These are phyloP conservation scores for Thielaviopsis populi DNA, from an alignment of 2,329 filamentous ascomycete species.

Conservation along the genomic window DNA sequence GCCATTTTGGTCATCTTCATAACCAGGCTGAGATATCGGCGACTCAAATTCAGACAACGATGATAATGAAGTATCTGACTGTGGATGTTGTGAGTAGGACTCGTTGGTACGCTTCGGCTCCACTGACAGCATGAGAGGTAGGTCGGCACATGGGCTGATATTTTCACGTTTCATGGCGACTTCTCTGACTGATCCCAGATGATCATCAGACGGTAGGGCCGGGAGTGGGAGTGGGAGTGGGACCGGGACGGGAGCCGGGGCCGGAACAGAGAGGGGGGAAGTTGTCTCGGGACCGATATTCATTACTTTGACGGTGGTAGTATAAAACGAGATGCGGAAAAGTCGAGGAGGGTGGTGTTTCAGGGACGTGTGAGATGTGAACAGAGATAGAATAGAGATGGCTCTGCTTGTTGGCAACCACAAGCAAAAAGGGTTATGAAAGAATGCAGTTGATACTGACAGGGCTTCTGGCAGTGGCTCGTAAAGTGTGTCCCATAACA, in stretches of 20 bases:
- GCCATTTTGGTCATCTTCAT: not conserved
- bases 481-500: slow-evolving; percentile 7
- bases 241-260: not conserved
- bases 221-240: too few species aligned
- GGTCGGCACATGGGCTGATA: not conserved
- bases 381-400: not conserved
- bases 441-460: not conserved
- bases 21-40: slow-evolving; percentile 1
- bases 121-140: not conserved
- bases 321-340: not conserved
- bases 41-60: slow-evolving; percentile 11
- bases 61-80: slow-evolving; percentile 12
- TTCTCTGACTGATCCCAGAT: not conserved
- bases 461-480: not conserved
- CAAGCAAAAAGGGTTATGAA: slow-evolving; percentile 2
- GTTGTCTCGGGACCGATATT: not conserved
- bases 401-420: not conserved
- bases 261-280: not conserved
- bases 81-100: not conserved
- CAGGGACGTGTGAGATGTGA: not conserved
- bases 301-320: not conserved
- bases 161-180: not conserved
- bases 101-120: not conserved
- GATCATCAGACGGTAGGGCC: not conserved
- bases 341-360: not conserved